phyloP scores from a whole-genome alignment of 148 eudicot genomes.

The Vaccinium myrtillus region DNA sequence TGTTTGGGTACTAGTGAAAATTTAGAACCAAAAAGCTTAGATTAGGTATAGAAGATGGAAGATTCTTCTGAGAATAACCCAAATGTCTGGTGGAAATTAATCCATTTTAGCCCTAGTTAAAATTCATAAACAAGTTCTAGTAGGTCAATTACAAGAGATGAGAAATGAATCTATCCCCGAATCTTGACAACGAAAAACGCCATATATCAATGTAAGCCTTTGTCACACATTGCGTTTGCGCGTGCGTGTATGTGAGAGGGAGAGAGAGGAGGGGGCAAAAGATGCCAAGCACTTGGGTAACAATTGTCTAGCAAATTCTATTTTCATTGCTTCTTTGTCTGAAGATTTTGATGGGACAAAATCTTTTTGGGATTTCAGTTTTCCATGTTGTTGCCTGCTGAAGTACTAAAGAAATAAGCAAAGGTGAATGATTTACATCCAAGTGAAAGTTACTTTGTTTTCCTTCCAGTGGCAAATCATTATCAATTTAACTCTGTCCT shows the following conservation, averaged over 20 bases:
- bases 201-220: background rate
- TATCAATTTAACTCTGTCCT: slow-evolving; percentile 31
- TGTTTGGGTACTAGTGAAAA: slow-evolving; percentile 41
- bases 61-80: slow-evolving; percentile 12
- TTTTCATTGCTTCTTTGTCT: slow-evolving; percentile 17
- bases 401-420: slow-evolving; percentile 18
- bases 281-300: slow-evolving; percentile 22
- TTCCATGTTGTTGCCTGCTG: slow-evolving; percentile 21
- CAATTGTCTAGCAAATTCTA: slow-evolving; percentile 18
- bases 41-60: slow-evolving; percentile 22
- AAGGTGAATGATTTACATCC: slow-evolving; percentile 10
- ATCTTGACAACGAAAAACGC: background rate
- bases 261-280: background rate
- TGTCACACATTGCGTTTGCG: background rate
- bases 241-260: background rate
- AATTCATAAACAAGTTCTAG: background rate
- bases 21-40: slow-evolving; percentile 27
- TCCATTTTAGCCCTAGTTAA: background rate
- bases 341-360: slow-evolving; percentile 21
- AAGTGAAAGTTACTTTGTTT: slow-evolving; percentile 23
- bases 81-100: slow-evolving; percentile 1
- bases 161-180: background rate
- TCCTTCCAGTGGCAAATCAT: slow-evolving; percentile 10
- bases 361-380: slow-evolving; percentile 11
- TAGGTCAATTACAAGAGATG: background rate